Conservation (phyloP, 208 protist species). For the Acanthamoeba sp. region DNA sequence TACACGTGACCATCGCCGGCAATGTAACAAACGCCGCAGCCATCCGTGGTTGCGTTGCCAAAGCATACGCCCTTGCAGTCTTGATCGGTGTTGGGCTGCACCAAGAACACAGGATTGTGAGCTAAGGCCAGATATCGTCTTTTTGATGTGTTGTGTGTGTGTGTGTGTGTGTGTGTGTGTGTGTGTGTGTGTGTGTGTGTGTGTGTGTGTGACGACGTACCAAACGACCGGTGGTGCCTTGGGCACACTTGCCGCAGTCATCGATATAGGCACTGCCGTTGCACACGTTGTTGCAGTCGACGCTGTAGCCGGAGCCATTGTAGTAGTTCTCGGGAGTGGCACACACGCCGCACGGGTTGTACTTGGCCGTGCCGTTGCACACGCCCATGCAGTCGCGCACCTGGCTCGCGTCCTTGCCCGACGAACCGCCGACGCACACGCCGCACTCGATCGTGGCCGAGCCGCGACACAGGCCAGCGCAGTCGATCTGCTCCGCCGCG, state of each 20-base stretch:
- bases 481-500: neutral
- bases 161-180: too few relatives aligned
- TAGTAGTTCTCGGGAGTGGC: neutral
- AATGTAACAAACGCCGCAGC: neutral
- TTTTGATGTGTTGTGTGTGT: too few relatives aligned
- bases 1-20: neutral
- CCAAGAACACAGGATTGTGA: too few relatives aligned
- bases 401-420: neutral
- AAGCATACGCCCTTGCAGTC: slow-evolving; percentile 20
- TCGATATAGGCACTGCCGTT: slow-evolving; percentile 24
- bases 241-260: neutral
- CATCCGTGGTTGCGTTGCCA: slow-evolving; percentile 6
- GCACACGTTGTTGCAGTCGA: slow-evolving; percentile 58
- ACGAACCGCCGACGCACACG: slow-evolving; percentile 45
- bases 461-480: slow-evolving; percentile 35
- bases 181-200: too few relatives aligned
- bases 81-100: neutral
- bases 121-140: too few relatives aligned
- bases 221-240: neutral
- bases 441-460: neutral
- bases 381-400: slow-evolving; percentile 23
- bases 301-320: slow-evolving; percentile 25
- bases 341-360: slow-evolving; percentile 50
- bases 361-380: slow-evolving; percentile 60
- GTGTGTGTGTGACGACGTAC: neutral